Conservation (phyloP, 768 basidiomycete genomes). For the Postia placenta region DNA sequence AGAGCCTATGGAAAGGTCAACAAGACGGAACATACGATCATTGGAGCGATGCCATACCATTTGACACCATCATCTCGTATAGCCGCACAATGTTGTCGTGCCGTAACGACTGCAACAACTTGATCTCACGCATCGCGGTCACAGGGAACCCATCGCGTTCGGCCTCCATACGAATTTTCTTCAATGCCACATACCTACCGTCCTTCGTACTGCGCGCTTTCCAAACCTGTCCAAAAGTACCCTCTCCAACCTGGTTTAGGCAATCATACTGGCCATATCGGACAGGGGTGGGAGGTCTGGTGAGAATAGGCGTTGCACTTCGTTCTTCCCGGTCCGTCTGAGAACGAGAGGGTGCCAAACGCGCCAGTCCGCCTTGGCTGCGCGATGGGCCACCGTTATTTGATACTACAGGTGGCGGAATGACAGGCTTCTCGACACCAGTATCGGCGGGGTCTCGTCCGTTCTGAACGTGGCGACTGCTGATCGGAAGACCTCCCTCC, state of each 20-base stretch:
- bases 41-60: too few species aligned
- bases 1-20: conserved; percentile 48
- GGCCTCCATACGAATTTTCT: conserved; percentile 95
- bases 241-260: conserved; percentile 91
- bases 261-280: conserved; percentile 60
- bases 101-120: conserved; percentile 84
- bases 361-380: not conserved
- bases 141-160: conserved; percentile 98
- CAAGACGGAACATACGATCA: not conserved
- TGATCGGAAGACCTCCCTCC: not conserved
- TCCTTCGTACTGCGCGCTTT: conserved; percentile 84
- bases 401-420: not conserved
- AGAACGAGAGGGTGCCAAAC: not conserved
- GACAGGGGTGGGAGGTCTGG: conserved; percentile 15
- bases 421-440: not conserved
- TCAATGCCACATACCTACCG: conserved; percentile 80
- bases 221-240: conserved; percentile 97
- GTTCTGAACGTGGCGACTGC: not conserved
- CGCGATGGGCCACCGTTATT: not conserved
- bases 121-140: conserved; percentile 98
- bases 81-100: conserved; percentile 88
- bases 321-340: not conserved
- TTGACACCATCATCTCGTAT: conserved; percentile 98
- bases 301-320: not conserved
- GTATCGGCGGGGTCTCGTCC: not conserved